Conservation (phyloP, 768 basidiomycete species). For the Boletus pseudopeckii region DNA sequence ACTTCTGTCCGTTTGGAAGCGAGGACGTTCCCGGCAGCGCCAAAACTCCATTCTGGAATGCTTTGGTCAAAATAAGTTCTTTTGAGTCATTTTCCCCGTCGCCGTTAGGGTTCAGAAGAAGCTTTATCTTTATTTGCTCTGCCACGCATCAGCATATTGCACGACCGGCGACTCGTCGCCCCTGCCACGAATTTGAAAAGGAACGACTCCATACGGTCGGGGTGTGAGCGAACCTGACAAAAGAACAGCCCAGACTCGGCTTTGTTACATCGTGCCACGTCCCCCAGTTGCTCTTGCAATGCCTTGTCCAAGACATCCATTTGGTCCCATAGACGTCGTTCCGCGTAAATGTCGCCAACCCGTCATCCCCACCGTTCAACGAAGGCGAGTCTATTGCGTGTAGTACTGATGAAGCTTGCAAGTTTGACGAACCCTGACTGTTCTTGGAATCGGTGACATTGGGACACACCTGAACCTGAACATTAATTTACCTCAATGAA, state of each 20-base stretch:
- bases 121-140: constrained; percentile 50
- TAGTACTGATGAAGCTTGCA: constrained; percentile 55
- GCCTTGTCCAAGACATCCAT: constrained; percentile 69
- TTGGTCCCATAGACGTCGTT: constrained; percentile 60
- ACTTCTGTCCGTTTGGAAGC: constrained; percentile 59
- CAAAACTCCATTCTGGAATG: constrained; percentile 71
- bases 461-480: constrained; percentile 52
- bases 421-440: constrained; percentile 46
- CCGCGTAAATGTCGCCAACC: constrained; percentile 60
- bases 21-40: constrained; percentile 78
- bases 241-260: constrained; percentile 85
- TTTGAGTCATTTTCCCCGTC: constrained; percentile 55
- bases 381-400: constrained; percentile 52
- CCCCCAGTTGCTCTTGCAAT: constrained; percentile 65
- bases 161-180: not conserved
- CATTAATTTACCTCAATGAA: constrained; percentile 62
- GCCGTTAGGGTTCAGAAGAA: constrained; percentile 38
- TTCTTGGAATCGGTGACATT: not conserved
- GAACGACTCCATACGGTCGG: not conserved
- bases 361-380: constrained; percentile 50
- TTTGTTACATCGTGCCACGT: constrained; percentile 61
- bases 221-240: constrained; percentile 45
- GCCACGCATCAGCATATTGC: not conserved
- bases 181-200: constrained; percentile 5
- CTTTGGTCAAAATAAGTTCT: constrained; percentile 61